phyloP scores from a whole-genome alignment of 495 filamentous ascomycete genomes.

The Niebla homalea region DNA sequence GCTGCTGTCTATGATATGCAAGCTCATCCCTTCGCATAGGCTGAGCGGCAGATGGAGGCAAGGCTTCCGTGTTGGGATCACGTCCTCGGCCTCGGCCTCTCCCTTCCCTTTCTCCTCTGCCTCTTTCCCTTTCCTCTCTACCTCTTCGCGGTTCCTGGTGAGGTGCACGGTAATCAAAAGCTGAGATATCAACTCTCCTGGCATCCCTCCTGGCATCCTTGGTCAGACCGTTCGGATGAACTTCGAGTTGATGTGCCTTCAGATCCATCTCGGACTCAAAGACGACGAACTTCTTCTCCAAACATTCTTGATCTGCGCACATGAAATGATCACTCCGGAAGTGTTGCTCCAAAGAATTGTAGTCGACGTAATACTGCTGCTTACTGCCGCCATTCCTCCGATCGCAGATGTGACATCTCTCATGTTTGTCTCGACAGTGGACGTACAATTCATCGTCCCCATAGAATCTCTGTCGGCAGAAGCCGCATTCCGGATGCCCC shows the following conservation, averaged over 20 bases:
- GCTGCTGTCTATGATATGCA: conserved; percentile 86
- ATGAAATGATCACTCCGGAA: conserved; percentile 79
- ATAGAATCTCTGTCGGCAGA: conserved; percentile 87
- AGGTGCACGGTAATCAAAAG: conserved; percentile 63
- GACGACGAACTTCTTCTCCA: conserved; percentile 97
- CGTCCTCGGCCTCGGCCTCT: conserved; percentile 50
- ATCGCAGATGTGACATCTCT: conserved; percentile 92
- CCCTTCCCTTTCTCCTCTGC: conserved; percentile 36
- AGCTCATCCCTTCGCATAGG: conserved; percentile 76
- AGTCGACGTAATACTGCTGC: conserved; percentile 81
- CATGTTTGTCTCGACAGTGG: conserved; percentile 85
- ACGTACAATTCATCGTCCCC: conserved; percentile 88
- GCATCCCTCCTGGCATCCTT: conserved; percentile 80
- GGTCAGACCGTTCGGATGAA: conserved; percentile 60
- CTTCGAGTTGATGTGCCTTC: conserved; percentile 71
- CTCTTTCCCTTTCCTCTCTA: conserved; percentile 39
- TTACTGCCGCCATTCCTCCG: conserved; percentile 51
- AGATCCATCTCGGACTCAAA: conserved; percentile 90
- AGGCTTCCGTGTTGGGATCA: conserved; percentile 64
- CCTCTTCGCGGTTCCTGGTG: conserved; percentile 54
- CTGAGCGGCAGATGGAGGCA: conserved; percentile 67
- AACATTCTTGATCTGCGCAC: conserved; percentile 71
- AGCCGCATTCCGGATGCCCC: conserved; percentile 87
- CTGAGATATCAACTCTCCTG: conserved; percentile 70
- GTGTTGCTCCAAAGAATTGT: conserved; percentile 69